A percentile compares a stretch with the other conserved stretches of the same genome.
These are phyloP conservation scores for Leccinum uliginosum DNA, from an alignment of 768 basidiomycete genomes.

Conservation along the genomic window DNA sequence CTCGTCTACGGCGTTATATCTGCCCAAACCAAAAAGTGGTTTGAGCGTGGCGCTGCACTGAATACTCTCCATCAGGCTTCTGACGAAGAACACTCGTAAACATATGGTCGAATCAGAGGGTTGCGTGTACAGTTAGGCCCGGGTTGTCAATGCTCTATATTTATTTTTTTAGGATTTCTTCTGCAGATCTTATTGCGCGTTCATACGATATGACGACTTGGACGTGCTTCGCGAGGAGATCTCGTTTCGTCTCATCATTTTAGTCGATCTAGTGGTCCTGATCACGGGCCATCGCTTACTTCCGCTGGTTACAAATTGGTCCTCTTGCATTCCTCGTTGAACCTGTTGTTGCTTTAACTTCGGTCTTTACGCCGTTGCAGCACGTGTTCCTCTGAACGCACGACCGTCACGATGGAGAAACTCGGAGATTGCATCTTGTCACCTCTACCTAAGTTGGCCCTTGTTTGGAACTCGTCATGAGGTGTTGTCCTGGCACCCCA, in stretches of 20 bases:
- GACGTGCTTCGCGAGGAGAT: neutral
- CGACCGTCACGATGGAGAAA: neutral
- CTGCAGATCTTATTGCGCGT: neutral
- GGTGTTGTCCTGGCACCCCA: neutral
- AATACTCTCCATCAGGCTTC: neutral
- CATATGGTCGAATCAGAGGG: neutral
- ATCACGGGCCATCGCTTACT: neutral
- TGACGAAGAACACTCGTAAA: neutral
- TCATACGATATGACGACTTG: neutral
- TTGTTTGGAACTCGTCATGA: neutral
- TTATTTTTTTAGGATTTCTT: neutral
- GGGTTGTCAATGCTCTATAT: neutral
- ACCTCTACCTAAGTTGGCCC: neutral
- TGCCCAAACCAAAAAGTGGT: neutral
- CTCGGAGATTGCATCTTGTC: neutral
- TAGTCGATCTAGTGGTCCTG: neutral
- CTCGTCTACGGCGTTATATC: slow-evolving; percentile 5
- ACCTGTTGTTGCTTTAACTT: neutral
- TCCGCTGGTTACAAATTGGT: neutral
- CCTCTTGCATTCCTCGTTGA: neutral
- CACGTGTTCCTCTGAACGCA: neutral
- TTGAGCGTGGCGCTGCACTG: neutral
- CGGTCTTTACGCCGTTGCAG: neutral
- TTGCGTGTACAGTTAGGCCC: neutral
- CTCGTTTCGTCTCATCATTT: neutral